Conservation (phyloP, 2,329 filamentous ascomycete species). For the Xylariales sp. region DNA sequence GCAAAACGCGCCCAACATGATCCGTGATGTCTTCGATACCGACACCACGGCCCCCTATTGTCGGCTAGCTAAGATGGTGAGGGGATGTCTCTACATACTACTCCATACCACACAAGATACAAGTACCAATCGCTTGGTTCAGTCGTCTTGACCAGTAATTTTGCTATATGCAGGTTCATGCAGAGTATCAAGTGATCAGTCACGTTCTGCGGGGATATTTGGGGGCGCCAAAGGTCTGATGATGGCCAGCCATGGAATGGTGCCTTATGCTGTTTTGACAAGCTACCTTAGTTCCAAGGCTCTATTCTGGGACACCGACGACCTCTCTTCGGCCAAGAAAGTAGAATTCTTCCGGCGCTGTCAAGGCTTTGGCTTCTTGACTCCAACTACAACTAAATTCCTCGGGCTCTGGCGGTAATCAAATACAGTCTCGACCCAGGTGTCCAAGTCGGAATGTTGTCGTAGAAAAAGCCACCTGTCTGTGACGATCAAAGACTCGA, state of each 20-base stretch:
- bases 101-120: conserved; percentile 17
- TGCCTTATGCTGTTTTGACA: conserved; percentile 12
- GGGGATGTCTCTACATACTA: conserved; percentile 15
- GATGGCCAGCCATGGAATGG: conserved; percentile 10
- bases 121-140: conserved; percentile 38
- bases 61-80: conserved; percentile 21
- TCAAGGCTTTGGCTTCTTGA: conserved; percentile 68
- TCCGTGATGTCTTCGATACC: conserved; percentile 25
- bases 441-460: conserved; percentile 78
- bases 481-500: conserved; percentile 89
- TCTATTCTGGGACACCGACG: conserved; percentile 19
- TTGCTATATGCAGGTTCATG: conserved; percentile 39
- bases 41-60: conserved; percentile 26
- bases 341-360: background rate
- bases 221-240: conserved; percentile 22
- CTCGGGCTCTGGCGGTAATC: conserved; percentile 87
- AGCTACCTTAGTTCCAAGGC: conserved; percentile 21
- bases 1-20: conserved; percentile 1
- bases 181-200: conserved; percentile 38
- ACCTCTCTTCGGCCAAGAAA: background rate
- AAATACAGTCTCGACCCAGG: conserved; percentile 95
- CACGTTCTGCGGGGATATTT: conserved; percentile 34
- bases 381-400: conserved; percentile 91
- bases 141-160: conserved; percentile 29
- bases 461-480: conserved; percentile 89